Evolutionary conservation across 2,329 filamentous ascomycete species (phyloP), one percentile per base, ranked within the genome.

Genomic region (Xylaria sp.): DNA sequence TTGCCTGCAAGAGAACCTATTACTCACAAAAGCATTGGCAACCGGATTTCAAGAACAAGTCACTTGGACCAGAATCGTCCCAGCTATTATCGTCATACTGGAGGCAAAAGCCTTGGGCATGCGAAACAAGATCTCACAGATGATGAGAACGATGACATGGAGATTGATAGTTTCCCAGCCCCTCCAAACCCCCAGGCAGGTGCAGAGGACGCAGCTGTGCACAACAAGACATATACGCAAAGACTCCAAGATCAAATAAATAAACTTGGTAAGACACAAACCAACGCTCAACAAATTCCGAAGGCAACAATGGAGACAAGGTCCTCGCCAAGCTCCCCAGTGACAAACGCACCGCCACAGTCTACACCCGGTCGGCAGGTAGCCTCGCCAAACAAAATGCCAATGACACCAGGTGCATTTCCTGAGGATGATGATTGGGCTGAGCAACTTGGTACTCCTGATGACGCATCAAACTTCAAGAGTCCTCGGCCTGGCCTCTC

Each of bases 211-310:
- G 82, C 84, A 5, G 85, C 83, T 68, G 76, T 84, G 2, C 89
- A 94, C 72, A 92, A 88, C 77, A 96, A 96, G 75, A 94, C 92
- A 0, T 96, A 95, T n/a, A 97, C 95, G 0, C 94, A 98, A 75
- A 85, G 92, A 45, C 82, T 99, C 15, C 93, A 97, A 68, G 94
- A 98, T 71, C 92, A 94, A 70, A 98, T 99, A 70, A 96, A 89
- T 72, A 85, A 85, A 79, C 79, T 89, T 52, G 86, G 87, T 15
- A 85, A 89, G 68, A 81, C 82, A 0, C 85, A 87, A 61, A 75
- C 83, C 4, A 80, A 77, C 46, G 77, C 78, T 51, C 73, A 79
- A 17, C 78, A 82, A 38, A 75, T 78, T 15, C 81, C 83, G 1
- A 86, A 85, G 63, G 82, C 80, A 1, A 76, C 81, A 8, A 75